Conservation (phyloP, 1,284 basidiomycete species). For the Takashimella koratensis region DNA sequence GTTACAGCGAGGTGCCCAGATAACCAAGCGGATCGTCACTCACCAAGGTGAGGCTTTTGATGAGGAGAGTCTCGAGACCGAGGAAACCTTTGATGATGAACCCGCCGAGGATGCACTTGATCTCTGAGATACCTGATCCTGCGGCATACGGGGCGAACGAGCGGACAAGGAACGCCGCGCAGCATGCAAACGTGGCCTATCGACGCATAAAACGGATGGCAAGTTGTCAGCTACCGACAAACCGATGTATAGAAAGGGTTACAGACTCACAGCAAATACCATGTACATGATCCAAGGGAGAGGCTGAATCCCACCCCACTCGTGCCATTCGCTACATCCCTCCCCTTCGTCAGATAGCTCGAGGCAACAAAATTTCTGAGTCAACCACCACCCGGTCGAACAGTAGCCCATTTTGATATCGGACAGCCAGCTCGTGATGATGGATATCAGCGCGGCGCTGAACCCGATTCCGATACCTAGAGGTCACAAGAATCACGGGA, state of each 20-base stretch:
- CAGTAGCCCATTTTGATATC: conserved; percentile 98
- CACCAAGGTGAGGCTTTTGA: conserved; percentile 88
- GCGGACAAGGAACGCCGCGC: conserved; percentile 82
- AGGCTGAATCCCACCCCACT: conserved; percentile 75
- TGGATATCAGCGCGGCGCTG: conserved; percentile 91
- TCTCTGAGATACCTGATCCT: conserved; percentile 97
- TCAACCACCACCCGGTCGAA: conserved; percentile 96
- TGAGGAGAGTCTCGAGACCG: conserved; percentile 78
- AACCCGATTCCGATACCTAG: conserved; percentile 85
- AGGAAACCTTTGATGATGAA: conserved; percentile 97
- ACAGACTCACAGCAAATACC: conserved; percentile 69
- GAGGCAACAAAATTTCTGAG: conserved; percentile 93
- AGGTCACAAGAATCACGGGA: not conserved
- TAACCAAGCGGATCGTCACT: conserved; percentile 30
- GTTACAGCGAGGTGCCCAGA: conserved; percentile 81
- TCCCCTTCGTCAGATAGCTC: conserved; percentile 69
- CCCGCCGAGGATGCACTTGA: conserved; percentile 96
- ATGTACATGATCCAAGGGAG: conserved; percentile 84
- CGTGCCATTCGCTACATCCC: conserved; percentile 86
- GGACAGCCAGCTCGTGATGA: conserved; percentile 95
- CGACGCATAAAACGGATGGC: not conserved
- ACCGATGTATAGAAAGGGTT: too few relatives aligned
- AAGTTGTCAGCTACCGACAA: not conserved
- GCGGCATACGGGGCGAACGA: conserved; percentile 92
- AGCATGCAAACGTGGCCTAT: conserved; percentile 72